These are phyloP conservation scores for Trichoderma guizhouense DNA, from an alignment of 2,329 filamentous ascomycete genomes.

Conservation along the genomic window DNA sequence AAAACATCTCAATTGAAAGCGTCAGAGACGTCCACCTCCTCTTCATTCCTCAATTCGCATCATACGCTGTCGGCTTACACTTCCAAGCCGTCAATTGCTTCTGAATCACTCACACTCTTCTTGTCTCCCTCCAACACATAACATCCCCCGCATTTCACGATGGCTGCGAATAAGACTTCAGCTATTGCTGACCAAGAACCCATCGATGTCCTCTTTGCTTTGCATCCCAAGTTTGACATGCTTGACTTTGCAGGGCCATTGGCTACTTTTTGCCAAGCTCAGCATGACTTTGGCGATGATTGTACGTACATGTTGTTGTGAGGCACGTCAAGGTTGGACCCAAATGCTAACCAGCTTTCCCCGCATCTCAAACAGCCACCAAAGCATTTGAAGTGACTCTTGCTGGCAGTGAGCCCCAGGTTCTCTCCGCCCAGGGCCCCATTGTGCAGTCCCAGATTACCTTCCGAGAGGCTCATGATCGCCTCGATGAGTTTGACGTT, in stretches of 20 bases:
- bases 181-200: conserved; percentile 56
- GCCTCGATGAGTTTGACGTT: conserved; percentile 73
- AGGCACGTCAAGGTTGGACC: background rate
- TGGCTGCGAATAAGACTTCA: conserved; percentile 56
- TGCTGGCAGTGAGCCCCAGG: conserved; percentile 50
- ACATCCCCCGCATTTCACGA: conserved; percentile 38
- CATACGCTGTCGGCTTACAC: background rate
- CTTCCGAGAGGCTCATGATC: conserved; percentile 73
- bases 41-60: conserved; percentile 10
- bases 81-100: background rate
- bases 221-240: conserved; percentile 58
- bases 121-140: conserved; percentile 23
- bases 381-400: conserved; percentile 59
- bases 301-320: conserved; percentile 35
- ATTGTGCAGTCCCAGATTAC: conserved; percentile 71
- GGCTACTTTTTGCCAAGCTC: conserved; percentile 49
- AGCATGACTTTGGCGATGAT: conserved; percentile 51
- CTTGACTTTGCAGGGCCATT: conserved; percentile 56
- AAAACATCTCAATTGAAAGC: conserved; percentile 21
- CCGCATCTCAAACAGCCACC: conserved; percentile 37
- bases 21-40: conserved; percentile 19
- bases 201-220: conserved; percentile 57
- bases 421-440: conserved; percentile 61
- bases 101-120: background rate
- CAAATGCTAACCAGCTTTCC: conserved; percentile 1